Evolutionary conservation across 2,329 filamentous ascomycete genomes (phyloP), one percentile per base, ranked within the genome.

Genomic region (Arthroderma uncinatum): DNA sequence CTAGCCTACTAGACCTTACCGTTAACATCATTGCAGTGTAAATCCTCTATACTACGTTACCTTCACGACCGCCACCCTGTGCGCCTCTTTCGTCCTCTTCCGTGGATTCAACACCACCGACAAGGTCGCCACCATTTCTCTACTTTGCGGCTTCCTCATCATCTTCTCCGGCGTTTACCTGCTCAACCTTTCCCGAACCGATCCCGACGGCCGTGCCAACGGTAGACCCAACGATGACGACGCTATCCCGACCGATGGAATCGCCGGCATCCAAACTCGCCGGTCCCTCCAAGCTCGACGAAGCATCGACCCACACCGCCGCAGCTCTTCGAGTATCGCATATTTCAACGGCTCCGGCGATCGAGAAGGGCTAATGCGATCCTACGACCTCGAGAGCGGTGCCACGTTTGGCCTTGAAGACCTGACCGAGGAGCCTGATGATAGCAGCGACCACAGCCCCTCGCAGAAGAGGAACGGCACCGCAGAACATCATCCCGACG

Each of bases 41-140:
- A 96, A 96, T 69, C 91, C 91, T 5, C 81, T 96, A 25, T 97
- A 97, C 78, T 97, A 97, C 72, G 92, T 97, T 55, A 95, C 90
- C 1, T 97, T 97, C 71, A 96, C 92, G 2, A 97, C 92, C 0
- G 90, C 87, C 60, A 97, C 92, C 6, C 83, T 97, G 42, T 86
- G 88, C 71, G 92, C 92, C 58, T 96, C 92, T 1, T 97, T 96
- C 71, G 94, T 96, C 67, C 85, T 97, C 54, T 97, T 95, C 76
- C 84, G 84, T 65, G 92, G 92, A 59, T 97, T 97, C 79, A 96
- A 97, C 73, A 97, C 92, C 2, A 89, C 88, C 53, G 89, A 95
- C 65, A 80, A 86, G 4, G 87, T 95, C 64, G 95, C 93, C 74
- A 96, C 89, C 0, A 83, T 97, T 58, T 96, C 92, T 2, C 80